Conservation (phyloP, 1,139 yeast genomes). For the Scheffersomyces lignicola region DNA sequence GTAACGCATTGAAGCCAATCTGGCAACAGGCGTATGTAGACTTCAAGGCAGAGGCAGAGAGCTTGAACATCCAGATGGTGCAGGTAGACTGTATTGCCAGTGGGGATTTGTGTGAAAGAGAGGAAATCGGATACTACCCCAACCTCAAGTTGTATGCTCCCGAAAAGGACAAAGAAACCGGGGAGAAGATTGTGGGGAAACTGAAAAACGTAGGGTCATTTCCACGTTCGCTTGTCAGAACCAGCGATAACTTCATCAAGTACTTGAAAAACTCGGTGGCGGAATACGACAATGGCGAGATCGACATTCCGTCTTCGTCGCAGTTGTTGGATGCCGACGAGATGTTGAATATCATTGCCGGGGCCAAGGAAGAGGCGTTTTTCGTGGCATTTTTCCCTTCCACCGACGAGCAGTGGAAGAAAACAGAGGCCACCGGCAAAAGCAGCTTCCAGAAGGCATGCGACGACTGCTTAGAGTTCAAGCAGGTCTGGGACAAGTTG, state of each 20-base stretch:
- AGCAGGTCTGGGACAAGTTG: conserved; percentile 57
- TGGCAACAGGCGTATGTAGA: conserved; percentile 59
- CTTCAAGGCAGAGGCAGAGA: conserved; percentile 36
- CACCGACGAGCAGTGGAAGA: conserved; percentile 38
- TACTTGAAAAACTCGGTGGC: conserved; percentile 56
- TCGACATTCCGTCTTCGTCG: conserved; percentile 41
- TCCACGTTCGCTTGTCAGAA: conserved; percentile 48
- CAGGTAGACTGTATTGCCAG: conserved; percentile 74
- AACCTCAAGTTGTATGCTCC: conserved; percentile 62
- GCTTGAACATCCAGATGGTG: conserved; percentile 50
- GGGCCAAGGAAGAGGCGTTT: conserved; percentile 46
- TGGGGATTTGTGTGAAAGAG: conserved; percentile 70
- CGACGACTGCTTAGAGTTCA: conserved; percentile 49
- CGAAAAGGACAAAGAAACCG: conserved; percentile 28
- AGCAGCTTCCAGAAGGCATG: conserved; percentile 39
- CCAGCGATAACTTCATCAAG: conserved; percentile 47
- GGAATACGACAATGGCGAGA: conserved; percentile 39
- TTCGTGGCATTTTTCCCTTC: conserved; percentile 69
- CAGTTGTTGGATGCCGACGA: conserved; percentile 29
- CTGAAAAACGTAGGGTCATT: conserved; percentile 43
- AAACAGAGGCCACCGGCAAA: conserved; percentile 37
- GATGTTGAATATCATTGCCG: conserved; percentile 45
- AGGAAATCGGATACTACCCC: conserved; percentile 59
- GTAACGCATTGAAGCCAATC: conserved; percentile 61
- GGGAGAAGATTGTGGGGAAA: conserved; percentile 23